phyloP scores from a whole-genome alignment of 2,329 filamentous ascomycete genomes.

The Fusarium globosum region DNA sequence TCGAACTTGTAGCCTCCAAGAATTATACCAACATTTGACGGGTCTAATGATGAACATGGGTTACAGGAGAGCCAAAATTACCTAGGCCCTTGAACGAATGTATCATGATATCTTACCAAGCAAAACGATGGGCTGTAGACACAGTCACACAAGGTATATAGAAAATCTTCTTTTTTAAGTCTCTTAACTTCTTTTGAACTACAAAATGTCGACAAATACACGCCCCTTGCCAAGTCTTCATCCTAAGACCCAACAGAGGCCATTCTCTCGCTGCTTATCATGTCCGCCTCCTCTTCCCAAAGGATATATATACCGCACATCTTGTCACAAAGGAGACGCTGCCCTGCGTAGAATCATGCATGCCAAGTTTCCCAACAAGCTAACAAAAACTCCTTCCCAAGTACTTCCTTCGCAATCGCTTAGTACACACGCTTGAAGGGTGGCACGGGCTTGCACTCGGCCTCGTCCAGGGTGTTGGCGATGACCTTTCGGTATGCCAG shows the following conservation, averaged over 20 bases:
- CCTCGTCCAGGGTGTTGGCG: constrained; percentile 87
- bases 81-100: neutral
- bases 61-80: neutral
- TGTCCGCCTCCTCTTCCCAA: constrained; percentile 19
- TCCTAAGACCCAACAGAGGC: constrained; percentile 17
- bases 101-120: neutral
- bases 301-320: constrained; percentile 47
- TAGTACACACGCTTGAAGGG: constrained; percentile 97
- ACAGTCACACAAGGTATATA: neutral
- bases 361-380: constrained; percentile 43
- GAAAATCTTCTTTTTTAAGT: constrained; percentile 29
- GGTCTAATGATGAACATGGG: no score
- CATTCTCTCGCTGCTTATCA: constrained; percentile 29
- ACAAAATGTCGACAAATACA: constrained; percentile 41
- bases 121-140: neutral
- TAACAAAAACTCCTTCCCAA: constrained; percentile 40
- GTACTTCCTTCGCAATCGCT: constrained; percentile 36
- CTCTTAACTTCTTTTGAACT: constrained; percentile 36
- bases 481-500: constrained; percentile 88
- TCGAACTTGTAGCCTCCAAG: neutral
- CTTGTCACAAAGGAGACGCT: constrained; percentile 46
- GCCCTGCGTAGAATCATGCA: constrained; percentile 43
- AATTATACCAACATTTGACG: neutral
- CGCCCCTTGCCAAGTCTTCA: constrained; percentile 23
- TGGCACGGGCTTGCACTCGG: constrained; percentile 94